These are phyloP conservation scores for Leishmania amazonensis DNA, from an alignment of 208 protist genomes.

Conservation along the genomic window DNA sequence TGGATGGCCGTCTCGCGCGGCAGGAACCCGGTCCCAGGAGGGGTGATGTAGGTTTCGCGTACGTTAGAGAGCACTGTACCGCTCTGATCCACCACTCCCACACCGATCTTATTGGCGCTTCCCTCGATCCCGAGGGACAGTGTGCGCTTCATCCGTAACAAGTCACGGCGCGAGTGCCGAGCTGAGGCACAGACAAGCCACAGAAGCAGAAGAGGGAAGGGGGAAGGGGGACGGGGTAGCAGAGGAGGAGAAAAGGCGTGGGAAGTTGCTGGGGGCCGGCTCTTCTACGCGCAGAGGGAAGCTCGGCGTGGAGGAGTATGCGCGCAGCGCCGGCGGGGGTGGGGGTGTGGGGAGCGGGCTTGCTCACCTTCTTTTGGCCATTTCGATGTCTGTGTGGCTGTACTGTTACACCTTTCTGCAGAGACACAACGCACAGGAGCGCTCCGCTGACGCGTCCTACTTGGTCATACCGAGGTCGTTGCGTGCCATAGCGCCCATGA, in stretches of 20 bases:
- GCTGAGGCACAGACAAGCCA: background rate
- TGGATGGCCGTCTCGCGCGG: slow-evolving; percentile 98
- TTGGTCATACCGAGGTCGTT: slow-evolving; percentile 32
- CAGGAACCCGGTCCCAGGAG: slow-evolving; percentile 98
- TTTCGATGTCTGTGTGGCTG: background rate
- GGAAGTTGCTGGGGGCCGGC: too few relatives aligned
- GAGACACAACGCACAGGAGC: background rate
- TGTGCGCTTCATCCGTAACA: slow-evolving; percentile 13
- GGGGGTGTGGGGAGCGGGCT: background rate
- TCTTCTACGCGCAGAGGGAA: background rate
- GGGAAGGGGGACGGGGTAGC: background rate
- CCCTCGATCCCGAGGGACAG: slow-evolving; percentile 98
- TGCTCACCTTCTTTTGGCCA: background rate
- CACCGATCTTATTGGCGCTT: slow-evolving; percentile 99
- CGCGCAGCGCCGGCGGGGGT: background rate
- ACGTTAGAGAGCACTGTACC: slow-evolving; percentile 97
- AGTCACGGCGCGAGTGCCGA: background rate
- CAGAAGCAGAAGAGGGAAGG: background rate
- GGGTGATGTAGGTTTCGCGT: slow-evolving; percentile 97
- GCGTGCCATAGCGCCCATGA: slow-evolving; percentile 34
- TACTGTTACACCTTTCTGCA: background rate
- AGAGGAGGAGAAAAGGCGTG: background rate
- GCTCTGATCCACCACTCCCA: slow-evolving; percentile 96
- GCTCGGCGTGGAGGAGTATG: background rate
- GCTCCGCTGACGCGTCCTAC: background rate